A percentile compares a stretch with the other conserved stretches of the same genome.
Evolutionary conservation across 805 yeast species (phyloP).

Genomic region (Saccharomycopsis schoenii): DNA sequence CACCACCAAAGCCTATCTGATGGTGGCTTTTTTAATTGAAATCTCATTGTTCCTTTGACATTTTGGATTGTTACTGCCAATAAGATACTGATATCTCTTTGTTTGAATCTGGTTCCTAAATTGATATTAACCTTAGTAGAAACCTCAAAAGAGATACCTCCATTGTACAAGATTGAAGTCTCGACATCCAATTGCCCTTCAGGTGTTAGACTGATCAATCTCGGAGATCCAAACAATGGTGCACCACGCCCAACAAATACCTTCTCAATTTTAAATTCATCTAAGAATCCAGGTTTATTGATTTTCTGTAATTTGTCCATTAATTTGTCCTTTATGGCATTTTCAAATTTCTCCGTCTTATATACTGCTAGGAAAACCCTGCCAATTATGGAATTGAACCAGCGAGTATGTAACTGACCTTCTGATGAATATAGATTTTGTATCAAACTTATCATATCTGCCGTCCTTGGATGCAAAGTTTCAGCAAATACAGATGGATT

Average conservation of each 20-base stretch:
- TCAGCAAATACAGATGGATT: conserved; percentile 61
- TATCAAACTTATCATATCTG: conserved; percentile 62
- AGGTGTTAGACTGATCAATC: conserved; percentile 57
- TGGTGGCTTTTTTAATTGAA: conserved; percentile 81
- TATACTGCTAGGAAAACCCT: conserved; percentile 71
- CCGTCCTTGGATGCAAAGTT: conserved; percentile 61
- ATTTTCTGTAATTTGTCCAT: conserved; percentile 67
- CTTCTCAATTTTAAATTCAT: conserved; percentile 64
- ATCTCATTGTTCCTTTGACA: conserved; percentile 62
- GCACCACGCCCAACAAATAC: conserved; percentile 72
- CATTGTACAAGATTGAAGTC: conserved; percentile 57
- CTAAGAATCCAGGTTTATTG: conserved; percentile 80
- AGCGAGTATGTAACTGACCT: conserved; percentile 71
- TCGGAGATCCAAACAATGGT: conserved; percentile 71
- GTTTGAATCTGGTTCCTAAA: conserved; percentile 64
- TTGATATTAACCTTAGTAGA: conserved; percentile 73
- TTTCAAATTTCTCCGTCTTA: conserved; percentile 56
- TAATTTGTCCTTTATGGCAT: conserved; percentile 47
- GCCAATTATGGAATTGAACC: conserved; percentile 87
- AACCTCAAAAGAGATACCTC: conserved; percentile 65
- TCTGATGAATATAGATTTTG: conserved; percentile 74
- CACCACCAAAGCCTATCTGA: conserved; percentile 86
- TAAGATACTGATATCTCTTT: conserved; percentile 65
- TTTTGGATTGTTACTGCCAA: conserved; percentile 58
- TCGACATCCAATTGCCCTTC: conserved; percentile 67